Percentiles rank a stretch among this genome's conserved stretches.
Evolutionary conservation across 2,329 filamentous ascomycete species (phyloP).

Genomic region (Pestalotiopsis sp.): DNA sequence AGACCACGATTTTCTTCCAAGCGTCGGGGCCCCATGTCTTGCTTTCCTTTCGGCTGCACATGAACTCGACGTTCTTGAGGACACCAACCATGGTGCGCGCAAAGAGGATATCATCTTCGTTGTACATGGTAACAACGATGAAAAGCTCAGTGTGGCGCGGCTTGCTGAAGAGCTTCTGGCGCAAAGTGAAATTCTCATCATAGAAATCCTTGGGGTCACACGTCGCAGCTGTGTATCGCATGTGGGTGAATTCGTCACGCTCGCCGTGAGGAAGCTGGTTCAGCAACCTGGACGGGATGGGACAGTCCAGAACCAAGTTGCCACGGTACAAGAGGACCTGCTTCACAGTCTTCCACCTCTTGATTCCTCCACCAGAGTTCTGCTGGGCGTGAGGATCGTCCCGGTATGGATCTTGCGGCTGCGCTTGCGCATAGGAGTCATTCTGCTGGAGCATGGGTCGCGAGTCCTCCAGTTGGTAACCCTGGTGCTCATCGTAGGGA

Average conservation of each 20-base stretch:
- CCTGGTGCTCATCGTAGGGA: constrained; percentile 62
- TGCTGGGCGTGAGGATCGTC: constrained; percentile 46
- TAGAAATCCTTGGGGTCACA: constrained; percentile 96
- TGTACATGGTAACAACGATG: constrained; percentile 98
- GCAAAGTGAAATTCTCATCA: constrained; percentile 84
- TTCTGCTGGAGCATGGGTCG: constrained; percentile 76
- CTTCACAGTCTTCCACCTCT: constrained; percentile 97
- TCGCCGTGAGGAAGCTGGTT: constrained; percentile 89
- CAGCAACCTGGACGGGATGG: constrained; percentile 84
- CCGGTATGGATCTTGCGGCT: constrained; percentile 45
- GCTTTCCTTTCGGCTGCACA: constrained; percentile 89
- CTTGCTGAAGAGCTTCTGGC: constrained; percentile 85
- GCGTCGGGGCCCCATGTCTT: constrained; percentile 96
- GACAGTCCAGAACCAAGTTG: constrained; percentile 95
- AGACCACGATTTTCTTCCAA: constrained; percentile 99
- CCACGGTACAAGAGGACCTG: constrained; percentile 97
- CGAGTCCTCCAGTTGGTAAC: constrained; percentile 72
- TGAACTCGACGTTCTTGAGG: constrained; percentile 97
- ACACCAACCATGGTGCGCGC: constrained; percentile 98
- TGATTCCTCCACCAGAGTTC: constrained; percentile 64
- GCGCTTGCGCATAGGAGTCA: constrained; percentile 43
- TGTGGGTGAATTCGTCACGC: constrained; percentile 89
- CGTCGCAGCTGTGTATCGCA: constrained; percentile 98
- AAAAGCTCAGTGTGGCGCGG: constrained; percentile 91
- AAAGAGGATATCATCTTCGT: constrained; percentile 96